Conservation (phyloP, 345 rosid species). For the Linum usitatissimum region DNA sequence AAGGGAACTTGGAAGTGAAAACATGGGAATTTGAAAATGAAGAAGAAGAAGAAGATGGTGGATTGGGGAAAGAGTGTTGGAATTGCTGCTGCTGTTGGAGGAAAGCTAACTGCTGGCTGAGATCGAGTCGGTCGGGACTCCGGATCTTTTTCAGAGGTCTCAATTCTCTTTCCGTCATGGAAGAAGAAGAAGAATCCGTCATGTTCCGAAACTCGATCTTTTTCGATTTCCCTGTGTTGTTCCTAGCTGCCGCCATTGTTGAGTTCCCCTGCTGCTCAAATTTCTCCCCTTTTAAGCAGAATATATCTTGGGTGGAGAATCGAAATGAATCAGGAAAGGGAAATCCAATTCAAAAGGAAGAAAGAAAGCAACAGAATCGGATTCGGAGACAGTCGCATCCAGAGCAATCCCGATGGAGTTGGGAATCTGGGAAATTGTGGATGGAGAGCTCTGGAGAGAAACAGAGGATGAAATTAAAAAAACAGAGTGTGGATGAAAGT, state of each 20-base stretch:
- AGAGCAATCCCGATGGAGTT: constrained; percentile 21
- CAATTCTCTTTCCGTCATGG: background rate
- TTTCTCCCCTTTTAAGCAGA: constrained; percentile 26
- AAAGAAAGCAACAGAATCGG: constrained; percentile 37
- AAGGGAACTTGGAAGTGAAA: constrained; percentile 2
- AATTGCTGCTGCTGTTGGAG: background rate
- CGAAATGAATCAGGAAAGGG: constrained; percentile 15
- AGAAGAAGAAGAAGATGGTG: background rate
- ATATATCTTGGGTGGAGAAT: background rate
- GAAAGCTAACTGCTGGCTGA: background rate
- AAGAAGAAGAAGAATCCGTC: constrained; percentile 14
- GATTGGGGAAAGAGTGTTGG: background rate
- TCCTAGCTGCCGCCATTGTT: constrained; percentile 36
- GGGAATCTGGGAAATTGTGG: background rate
- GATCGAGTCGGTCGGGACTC: background rate
- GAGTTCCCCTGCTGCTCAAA: background rate
- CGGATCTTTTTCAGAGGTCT: background rate
- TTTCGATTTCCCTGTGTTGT: constrained; percentile 38
- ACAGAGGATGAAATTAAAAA: background rate
- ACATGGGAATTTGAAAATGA: background rate
- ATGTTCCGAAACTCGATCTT: constrained; percentile 28
- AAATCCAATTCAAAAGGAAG: constrained; percentile 21
- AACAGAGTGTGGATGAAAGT: background rate
- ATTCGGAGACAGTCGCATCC: constrained; percentile 22
- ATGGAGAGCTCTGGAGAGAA: background rate